Percentiles rank a stretch among this genome's conserved stretches.
Evolutionary conservation across 345 rosid species (phyloP).

Genomic region (Aurinia saxatilis): DNA sequence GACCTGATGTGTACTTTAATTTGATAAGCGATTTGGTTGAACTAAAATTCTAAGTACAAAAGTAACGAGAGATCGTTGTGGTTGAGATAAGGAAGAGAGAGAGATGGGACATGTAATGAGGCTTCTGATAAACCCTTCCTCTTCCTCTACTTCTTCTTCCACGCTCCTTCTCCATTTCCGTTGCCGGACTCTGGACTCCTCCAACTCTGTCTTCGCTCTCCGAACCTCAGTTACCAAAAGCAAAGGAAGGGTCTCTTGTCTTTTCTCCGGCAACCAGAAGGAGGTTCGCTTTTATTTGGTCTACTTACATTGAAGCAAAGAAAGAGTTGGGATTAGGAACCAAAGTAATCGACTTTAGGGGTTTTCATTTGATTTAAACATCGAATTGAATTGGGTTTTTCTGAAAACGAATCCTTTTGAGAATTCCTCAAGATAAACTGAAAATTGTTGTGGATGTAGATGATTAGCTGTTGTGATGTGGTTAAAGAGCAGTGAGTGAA

Average conservation of each 20-base stretch:
- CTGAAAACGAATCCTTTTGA: not conserved
- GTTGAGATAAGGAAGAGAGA: constrained; percentile 9
- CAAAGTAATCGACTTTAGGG: no score
- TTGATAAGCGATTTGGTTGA: not conserved
- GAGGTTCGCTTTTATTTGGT: constrained; percentile 34
- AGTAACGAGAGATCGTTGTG: not conserved
- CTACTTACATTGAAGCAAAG: not conserved
- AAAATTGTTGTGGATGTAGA: not conserved
- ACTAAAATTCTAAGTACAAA: not conserved
- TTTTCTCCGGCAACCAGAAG: constrained; percentile 57
- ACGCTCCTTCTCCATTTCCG: constrained; percentile 26
- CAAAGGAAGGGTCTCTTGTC: constrained; percentile 57
- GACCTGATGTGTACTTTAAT: no score
- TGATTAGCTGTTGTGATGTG: not conserved
- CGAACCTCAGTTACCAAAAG: constrained; percentile 34
- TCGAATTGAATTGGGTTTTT: no score
- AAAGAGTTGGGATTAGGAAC: not conserved
- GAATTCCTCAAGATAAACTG: not conserved
- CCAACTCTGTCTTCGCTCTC: constrained; percentile 35
- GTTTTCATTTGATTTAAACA: no score
- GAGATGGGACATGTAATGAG: constrained; percentile 44
- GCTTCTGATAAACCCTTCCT: constrained; percentile 28
- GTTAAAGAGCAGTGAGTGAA: not conserved
- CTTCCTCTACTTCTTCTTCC: constrained; percentile 21
- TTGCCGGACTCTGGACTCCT: constrained; percentile 11